Evolutionary conservation across 192 early-diverging fungal species (phyloP), one percentile per base, ranked within the genome.

Genomic region (Lunasporangiospora selenospora): DNA sequence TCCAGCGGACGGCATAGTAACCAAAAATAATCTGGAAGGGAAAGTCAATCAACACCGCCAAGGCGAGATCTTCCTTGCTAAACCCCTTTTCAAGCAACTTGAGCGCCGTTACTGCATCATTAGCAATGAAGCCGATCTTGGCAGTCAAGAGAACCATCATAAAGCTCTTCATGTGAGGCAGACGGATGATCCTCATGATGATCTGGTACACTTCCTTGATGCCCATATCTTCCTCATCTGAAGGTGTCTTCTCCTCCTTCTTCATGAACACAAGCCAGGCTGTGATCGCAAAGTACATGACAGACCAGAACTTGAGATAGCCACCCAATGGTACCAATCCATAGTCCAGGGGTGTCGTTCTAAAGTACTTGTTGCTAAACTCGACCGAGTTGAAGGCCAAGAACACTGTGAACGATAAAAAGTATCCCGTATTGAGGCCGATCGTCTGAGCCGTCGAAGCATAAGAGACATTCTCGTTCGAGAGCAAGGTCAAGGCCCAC

Each of bases 1-100:
- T 95, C 97, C 96, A 99, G 51, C 90, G 91, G 15, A 95, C 97
- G 0, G 96, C 96, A 77, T 95, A 97, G 76, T 98, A 98, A 13
- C 97, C 97, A 83, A 99, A 95, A 56, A 97, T 78, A 39, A 99
- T 88, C 76, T 99, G 95, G 48, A 97, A 84, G 1, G 97, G 97
- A 49, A 99, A 99, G 70, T 99, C 97, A 18, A 98, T 88, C 63
- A 99, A 77, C 7, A 95, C 94, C 0, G 94, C 85, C 38, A 96
- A 71, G 2, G 96, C 95, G 77, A 99, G 80, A 59, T 98, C 95
- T 77, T 99, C 97, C 66, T 94, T 96, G 49, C 89, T 86, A 69
- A 99, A 85, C 1, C 97, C 96, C 47, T 92, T 91, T 63, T 99
- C 97, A 12, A 99, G 80, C 24, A 99, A 79, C 79, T 99, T 99